Evolutionary conservation across 352 stramenopile genomes (phyloP).

Genomic region (Globisporangium cederbergense): DNA sequence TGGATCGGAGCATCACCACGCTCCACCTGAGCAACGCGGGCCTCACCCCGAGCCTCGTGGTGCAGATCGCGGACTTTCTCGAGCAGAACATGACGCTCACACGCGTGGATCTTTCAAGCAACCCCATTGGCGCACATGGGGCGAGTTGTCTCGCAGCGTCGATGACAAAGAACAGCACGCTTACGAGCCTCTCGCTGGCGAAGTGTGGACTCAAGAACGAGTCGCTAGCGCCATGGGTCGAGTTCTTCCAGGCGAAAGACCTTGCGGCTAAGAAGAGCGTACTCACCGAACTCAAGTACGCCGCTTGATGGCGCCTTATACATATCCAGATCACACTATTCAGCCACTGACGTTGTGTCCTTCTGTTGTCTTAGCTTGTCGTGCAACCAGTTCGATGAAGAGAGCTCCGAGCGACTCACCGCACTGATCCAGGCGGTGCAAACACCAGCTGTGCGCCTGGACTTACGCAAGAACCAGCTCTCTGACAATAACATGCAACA

Average conservation of each 20-base stretch:
- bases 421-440: slow-evolving; percentile 24
- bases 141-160: slow-evolving; percentile 32
- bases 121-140: slow-evolving; percentile 35
- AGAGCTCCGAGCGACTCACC: slow-evolving; percentile 22
- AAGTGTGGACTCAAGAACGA: slow-evolving; percentile 32
- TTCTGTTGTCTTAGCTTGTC: slow-evolving; percentile 21
- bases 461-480: slow-evolving; percentile 34
- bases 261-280: slow-evolving; percentile 15
- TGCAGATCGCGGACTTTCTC: slow-evolving; percentile 45
- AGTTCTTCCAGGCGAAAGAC: slow-evolving; percentile 21
- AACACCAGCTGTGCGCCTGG: slow-evolving; percentile 20
- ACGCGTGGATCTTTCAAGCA: slow-evolving; percentile 33
- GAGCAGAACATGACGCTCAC: slow-evolving; percentile 39
- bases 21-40: slow-evolving; percentile 26
- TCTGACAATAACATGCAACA: slow-evolving; percentile 18
- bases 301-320: slow-evolving; percentile 6
- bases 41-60: slow-evolving; percentile 37
- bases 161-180: slow-evolving; percentile 21
- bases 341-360: neutral
- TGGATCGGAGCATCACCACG: slow-evolving; percentile 11
- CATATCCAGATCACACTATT: neutral
- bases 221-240: slow-evolving; percentile 25
- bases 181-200: slow-evolving; percentile 25
- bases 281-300: slow-evolving; percentile 25
- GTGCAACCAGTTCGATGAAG: slow-evolving; percentile 39